These are phyloP conservation scores for Pleurostoma richardsiae DNA, from an alignment of 2,329 filamentous ascomycete species.

Conservation along the genomic window DNA sequence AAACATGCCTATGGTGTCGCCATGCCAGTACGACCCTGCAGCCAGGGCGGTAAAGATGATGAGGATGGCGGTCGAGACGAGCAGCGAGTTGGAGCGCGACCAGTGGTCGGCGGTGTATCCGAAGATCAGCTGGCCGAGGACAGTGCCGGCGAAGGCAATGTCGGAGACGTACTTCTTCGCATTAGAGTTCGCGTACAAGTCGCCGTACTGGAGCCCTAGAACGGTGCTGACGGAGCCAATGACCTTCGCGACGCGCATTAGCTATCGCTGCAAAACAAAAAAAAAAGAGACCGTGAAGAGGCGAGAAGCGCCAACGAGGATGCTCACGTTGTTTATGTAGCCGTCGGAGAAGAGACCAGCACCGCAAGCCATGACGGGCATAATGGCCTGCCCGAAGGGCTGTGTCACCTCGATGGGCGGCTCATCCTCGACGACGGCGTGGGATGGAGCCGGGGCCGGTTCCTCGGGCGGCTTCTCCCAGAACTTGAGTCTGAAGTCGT, in stretches of 20 bases:
- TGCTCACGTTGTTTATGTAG: slow-evolving; percentile 76
- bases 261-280: background rate
- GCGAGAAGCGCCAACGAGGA: background rate
- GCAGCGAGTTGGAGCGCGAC: slow-evolving; percentile 76
- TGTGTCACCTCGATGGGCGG: no score
- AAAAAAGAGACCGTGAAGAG: background rate
- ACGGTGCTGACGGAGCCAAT: slow-evolving; percentile 2
- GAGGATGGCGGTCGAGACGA: slow-evolving; percentile 76
- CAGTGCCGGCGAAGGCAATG: slow-evolving; percentile 83
- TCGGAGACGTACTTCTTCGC: slow-evolving; percentile 71
- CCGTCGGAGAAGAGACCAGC: slow-evolving; percentile 58
- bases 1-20: slow-evolving; percentile 66
- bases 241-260: background rate
- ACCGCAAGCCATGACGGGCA: background rate
- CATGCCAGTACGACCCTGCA: slow-evolving; percentile 71
- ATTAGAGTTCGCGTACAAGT: slow-evolving; percentile 61
- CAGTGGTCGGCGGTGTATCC: slow-evolving; percentile 79
- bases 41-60: slow-evolving; percentile 79
- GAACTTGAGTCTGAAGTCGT: no score
- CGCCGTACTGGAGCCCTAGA: slow-evolving; percentile 54
- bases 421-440: no score
- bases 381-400: no score
- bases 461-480: no score
- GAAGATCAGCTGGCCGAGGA: slow-evolving; percentile 76
- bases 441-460: no score